phyloP scores from a whole-genome alignment of 1,139 yeast genomes.

The Kurtzmaniella natalensis region DNA sequence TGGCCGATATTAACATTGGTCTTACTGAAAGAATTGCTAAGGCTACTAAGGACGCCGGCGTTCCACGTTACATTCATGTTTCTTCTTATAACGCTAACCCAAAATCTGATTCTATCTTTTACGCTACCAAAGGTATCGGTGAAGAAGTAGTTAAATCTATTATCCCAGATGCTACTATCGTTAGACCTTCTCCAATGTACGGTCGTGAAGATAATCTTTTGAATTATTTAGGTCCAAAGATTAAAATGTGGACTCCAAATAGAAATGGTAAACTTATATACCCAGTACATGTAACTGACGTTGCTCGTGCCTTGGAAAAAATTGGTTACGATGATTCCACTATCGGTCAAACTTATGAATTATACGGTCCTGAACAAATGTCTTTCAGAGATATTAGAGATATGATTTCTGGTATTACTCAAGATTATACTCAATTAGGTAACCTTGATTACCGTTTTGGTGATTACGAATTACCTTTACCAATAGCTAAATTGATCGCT shows the following conservation, averaged over 20 bases:
- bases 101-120: conserved; percentile 62
- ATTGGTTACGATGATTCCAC: conserved; percentile 83
- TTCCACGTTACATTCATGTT: conserved; percentile 73
- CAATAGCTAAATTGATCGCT: conserved; percentile 43
- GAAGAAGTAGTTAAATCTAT: conserved; percentile 67
- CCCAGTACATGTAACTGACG: conserved; percentile 78
- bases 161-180: conserved; percentile 75
- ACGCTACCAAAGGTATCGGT: conserved; percentile 78
- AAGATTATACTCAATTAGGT: conserved; percentile 53
- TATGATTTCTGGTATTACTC: conserved; percentile 63
- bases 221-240: conserved; percentile 55
- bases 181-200: conserved; percentile 79
- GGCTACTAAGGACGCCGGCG: conserved; percentile 68
- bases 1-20: conserved; percentile 82
- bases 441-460: conserved; percentile 37
- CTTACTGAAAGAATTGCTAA: conserved; percentile 74
- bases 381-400: conserved; percentile 64
- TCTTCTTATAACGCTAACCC: conserved; percentile 78
- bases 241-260: conserved; percentile 61
- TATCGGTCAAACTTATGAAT: conserved; percentile 70
- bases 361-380: conserved; percentile 68
- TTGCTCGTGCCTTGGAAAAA: conserved; percentile 72
- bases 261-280: conserved; percentile 58
- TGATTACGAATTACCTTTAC: conserved; percentile 29
- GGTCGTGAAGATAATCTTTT: conserved; percentile 75